Base-by-base conservation (phyloP, 2,329 filamentous ascomycete genomes). In the Aspergillus tubingensis region DNA sequence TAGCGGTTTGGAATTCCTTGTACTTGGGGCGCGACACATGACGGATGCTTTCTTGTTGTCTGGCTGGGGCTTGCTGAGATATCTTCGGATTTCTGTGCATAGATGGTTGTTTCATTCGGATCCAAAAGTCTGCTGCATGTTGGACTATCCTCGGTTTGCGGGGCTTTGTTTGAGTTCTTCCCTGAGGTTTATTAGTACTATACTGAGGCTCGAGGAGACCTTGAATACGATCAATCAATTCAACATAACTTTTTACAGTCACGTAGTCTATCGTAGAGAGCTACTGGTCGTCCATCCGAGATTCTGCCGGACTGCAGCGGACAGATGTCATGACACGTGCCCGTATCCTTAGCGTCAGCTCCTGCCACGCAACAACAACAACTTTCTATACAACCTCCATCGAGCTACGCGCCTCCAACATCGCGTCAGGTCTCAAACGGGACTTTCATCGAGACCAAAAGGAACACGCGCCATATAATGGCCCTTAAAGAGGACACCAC, bases 11-110 rank as follows among this genome's bases (percentile, higher is more conserved):
- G 58, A 23, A 23, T 61, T 60, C 25, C 51, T 55, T 57, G 27
- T 60, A 62, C 38, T 61, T 61, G 53, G 53, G 63, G 62, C 61
- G 67, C 57, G 57, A 32, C 57, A 30, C 32, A 56, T 67, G 53
- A 61, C 53, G 60, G 58, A 62, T 65, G 52, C 59, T 67, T 65
- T 62, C 55, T 62, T 66, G 62, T 66, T 65, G 64, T 71, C 64
- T 59, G 50, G 38, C 60, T 63, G 57, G 50, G 44, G 57, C 57
- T 61, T 62, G 41, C 39, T 57, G 56, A 56, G 61, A 32, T 61
- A 55, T 54, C 32, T 50, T 51, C 44, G 55, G 60, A 59, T 61
- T 57, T 52, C 30, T 23, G 41, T 62, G 60, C 59, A 67, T 67
- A 62, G 62, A 65, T 64, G 60, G 44, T 63, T 60, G 51, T 43